Evolutionary conservation across 2,329 filamentous ascomycete species (phyloP).

Genomic region (Sphaerulina populicola): DNA sequence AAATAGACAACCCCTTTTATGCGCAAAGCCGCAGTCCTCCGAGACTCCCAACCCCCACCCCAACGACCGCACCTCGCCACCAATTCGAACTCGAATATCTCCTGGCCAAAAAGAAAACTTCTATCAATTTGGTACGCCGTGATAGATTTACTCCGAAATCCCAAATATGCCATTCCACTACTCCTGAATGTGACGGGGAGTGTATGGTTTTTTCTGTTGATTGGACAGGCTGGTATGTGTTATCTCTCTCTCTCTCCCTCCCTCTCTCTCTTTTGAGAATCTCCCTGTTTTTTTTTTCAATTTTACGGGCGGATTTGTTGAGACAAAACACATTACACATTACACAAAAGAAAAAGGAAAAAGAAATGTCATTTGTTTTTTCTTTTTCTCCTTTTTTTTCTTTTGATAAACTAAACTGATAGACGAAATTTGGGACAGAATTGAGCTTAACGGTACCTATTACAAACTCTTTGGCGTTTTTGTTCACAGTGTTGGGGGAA

Average conservation of each 20-base stretch:
- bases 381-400: no score
- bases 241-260: background rate
- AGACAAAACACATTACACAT: background rate
- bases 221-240: slow-evolving; percentile 74
- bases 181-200: slow-evolving; percentile 85
- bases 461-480: slow-evolving; percentile 84
- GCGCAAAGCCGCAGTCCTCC: slow-evolving; percentile 65
- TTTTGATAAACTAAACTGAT: no score
- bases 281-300: no score
- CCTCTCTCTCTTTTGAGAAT: no score
- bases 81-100: slow-evolving; percentile 34
- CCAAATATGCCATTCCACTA: slow-evolving; percentile 75
- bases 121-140: slow-evolving; percentile 65
- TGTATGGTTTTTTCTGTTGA: slow-evolving; percentile 91
- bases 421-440: slow-evolving; percentile 51
- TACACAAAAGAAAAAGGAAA: background rate
- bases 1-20: slow-evolving; percentile 80
- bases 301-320: no score
- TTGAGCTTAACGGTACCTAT: slow-evolving; percentile 89
- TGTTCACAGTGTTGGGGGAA: slow-evolving; percentile 92
- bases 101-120: slow-evolving; percentile 55
- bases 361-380: no score
- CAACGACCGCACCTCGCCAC: slow-evolving; percentile 43
- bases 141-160: slow-evolving; percentile 67
- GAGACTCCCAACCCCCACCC: slow-evolving; percentile 36